Conservation (phyloP, 768 basidiomycete genomes). For the Suillus subaureus region DNA sequence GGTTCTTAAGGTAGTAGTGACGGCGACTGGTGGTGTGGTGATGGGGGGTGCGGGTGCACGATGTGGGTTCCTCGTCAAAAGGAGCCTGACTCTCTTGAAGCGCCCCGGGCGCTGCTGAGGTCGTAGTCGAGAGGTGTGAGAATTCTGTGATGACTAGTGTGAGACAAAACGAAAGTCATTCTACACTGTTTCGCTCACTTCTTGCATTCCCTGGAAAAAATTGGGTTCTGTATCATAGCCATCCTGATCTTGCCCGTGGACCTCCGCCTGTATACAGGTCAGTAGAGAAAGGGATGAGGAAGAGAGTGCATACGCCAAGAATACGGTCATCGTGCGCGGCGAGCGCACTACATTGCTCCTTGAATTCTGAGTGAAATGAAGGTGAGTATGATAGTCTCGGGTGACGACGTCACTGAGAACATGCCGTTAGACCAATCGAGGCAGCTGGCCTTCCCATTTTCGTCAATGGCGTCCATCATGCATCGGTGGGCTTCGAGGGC, state of each 20-base stretch:
- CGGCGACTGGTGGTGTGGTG: background rate
- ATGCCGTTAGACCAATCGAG: too few species aligned
- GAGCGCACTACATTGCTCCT: background rate
- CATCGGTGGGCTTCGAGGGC: too few species aligned
- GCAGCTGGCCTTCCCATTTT: too few species aligned
- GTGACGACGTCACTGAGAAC: too few species aligned
- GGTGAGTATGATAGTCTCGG: background rate
- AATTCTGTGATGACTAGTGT: background rate
- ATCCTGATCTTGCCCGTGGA: background rate
- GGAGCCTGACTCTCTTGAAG: background rate
- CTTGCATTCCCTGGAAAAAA: background rate
- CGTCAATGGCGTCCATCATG: too few species aligned
- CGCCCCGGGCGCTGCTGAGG: background rate
- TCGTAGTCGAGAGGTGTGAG: background rate
- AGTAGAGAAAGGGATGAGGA: background rate
- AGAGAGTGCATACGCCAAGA: background rate
- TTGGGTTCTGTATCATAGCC: background rate
- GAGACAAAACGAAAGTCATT: too few species aligned
- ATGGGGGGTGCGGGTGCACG: background rate
- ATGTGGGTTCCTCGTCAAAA: background rate
- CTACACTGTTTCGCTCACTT: background rate
- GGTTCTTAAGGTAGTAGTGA: too few species aligned
- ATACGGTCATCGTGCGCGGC: background rate
- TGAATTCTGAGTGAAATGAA: background rate
- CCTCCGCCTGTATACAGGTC: background rate